phyloP scores from a whole-genome alignment of 805 yeast species.

The Aciculoconidium aculeatum region DNA sequence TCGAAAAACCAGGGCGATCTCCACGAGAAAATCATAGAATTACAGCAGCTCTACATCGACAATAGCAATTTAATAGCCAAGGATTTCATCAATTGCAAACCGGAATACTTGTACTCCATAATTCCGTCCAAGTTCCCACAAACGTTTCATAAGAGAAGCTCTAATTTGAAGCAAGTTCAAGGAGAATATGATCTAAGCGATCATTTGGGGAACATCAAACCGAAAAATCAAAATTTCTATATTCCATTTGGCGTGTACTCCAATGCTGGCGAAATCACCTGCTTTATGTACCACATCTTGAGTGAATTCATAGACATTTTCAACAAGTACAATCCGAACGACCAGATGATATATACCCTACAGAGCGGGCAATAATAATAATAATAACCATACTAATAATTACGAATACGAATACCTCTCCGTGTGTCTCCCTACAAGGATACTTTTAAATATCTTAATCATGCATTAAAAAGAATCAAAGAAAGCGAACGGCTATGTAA shows the following conservation, averaged over 20 bases:
- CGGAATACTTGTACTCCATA: slow-evolving; percentile 20
- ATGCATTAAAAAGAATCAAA: no score
- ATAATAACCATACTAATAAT: no score
- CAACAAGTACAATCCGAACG: slow-evolving; percentile 11
- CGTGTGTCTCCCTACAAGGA: no score
- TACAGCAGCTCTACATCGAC: slow-evolving; percentile 21
- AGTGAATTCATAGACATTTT: slow-evolving; percentile 26
- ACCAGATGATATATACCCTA: slow-evolving; percentile 8
- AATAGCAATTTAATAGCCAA: slow-evolving; percentile 19
- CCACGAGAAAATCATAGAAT: slow-evolving; percentile 18
- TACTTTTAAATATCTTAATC: no score
- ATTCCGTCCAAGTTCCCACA: slow-evolving; percentile 26
- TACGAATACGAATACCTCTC: no score
- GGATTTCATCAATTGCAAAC: slow-evolving; percentile 22
- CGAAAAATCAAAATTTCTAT: slow-evolving; percentile 22
- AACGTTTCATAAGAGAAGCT: slow-evolving; percentile 22
- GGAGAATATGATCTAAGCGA: slow-evolving; percentile 7
- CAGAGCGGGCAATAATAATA: slow-evolving; percentile 5
- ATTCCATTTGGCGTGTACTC: slow-evolving; percentile 35
- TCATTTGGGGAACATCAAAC: slow-evolving; percentile 14
- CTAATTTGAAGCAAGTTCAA: slow-evolving; percentile 6
- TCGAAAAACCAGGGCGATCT: slow-evolving; percentile 11
- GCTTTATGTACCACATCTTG: slow-evolving; percentile 24
- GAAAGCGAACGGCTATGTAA: no score
- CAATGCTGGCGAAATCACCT: slow-evolving; percentile 25